Evolutionary conservation across 495 filamentous ascomycete genomes (phyloP).

Genomic region (Lophium mytilinum): DNA sequence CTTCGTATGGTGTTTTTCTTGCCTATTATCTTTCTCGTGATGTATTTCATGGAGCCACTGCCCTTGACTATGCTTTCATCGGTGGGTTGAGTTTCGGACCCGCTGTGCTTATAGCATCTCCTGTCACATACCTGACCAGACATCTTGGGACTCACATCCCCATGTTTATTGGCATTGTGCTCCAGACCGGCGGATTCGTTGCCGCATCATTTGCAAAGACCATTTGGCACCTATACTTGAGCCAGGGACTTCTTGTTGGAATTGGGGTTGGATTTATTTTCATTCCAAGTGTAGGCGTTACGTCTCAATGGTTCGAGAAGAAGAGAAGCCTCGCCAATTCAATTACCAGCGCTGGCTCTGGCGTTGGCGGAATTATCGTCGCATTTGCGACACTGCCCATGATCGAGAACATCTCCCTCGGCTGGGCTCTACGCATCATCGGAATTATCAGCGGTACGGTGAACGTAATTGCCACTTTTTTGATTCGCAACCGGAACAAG

Average conservation of each 20-base stretch:
- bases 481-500: slow-evolving; percentile 16
- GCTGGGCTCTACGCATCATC: slow-evolving; percentile 20
- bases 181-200: slow-evolving; percentile 55
- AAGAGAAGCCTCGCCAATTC: slow-evolving; percentile 46
- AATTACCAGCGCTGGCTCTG: slow-evolving; percentile 45
- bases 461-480: slow-evolving; percentile 8
- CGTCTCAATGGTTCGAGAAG: slow-evolving; percentile 46
- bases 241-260: slow-evolving; percentile 48
- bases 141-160: slow-evolving; percentile 45
- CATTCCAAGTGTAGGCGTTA: slow-evolving; percentile 43
- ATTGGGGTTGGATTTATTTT: slow-evolving; percentile 41
- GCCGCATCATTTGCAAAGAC: slow-evolving; percentile 58
- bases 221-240: slow-evolving; percentile 59
- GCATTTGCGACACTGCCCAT: slow-evolving; percentile 41
- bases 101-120: slow-evolving; percentile 55
- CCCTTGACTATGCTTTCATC: slow-evolving; percentile 61
- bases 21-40: slow-evolving; percentile 57
- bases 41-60: slow-evolving; percentile 49
- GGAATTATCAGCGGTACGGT: slow-evolving; percentile 8
- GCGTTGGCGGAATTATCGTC: slow-evolving; percentile 49
- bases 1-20: slow-evolving; percentile 62
- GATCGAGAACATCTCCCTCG: slow-evolving; percentile 11
- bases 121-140: slow-evolving; percentile 54
- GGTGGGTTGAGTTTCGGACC: slow-evolving; percentile 62
- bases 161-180: slow-evolving; percentile 51